Conservation (phyloP, 768 basidiomycete species). For the Auricularia sp. region DNA sequence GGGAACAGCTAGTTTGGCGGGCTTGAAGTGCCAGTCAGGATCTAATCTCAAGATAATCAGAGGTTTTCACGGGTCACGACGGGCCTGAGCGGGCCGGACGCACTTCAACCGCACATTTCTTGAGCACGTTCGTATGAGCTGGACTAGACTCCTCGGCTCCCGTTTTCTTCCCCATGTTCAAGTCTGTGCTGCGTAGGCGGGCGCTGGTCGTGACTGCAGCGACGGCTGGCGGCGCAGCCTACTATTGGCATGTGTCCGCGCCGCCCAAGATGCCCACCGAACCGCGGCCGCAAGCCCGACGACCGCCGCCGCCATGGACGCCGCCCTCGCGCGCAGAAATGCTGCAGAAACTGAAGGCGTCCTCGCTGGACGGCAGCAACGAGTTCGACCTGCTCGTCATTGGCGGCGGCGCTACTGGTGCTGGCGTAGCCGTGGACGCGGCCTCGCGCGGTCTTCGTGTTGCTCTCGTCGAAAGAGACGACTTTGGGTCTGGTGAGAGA, state of each 20-base stretch:
- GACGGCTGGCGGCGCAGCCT: not conserved
- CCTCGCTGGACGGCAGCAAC: conserved; percentile 22
- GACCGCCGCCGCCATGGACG: conserved; percentile 71
- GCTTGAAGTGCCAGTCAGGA: too few relatives aligned
- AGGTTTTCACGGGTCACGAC: too few relatives aligned
- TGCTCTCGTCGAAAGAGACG: conserved; percentile 85
- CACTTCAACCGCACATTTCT: not conserved
- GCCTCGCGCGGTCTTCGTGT: conserved; percentile 86
- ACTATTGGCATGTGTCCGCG: not conserved
- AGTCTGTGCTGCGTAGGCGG: not conserved
- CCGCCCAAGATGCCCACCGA: not conserved
- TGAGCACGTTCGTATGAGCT: not conserved
- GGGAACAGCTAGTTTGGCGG: too few relatives aligned
- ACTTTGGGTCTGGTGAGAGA: conserved; percentile 73
- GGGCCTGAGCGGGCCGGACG: too few relatives aligned
- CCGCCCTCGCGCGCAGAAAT: conserved; percentile 63
- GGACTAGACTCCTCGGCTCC: not conserved
- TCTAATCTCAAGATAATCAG: too few relatives aligned
- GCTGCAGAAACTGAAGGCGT: conserved; percentile 46
- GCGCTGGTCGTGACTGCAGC: not conserved
- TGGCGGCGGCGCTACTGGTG: conserved; percentile 93
- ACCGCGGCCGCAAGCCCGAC: conserved; percentile 40
- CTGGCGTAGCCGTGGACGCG: conserved; percentile 94
- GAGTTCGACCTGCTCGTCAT: conserved; percentile 77
- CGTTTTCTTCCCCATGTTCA: not conserved